These are phyloP conservation scores for Pythium rishiriense DNA, from an alignment of 352 stramenopile genomes.

Conservation along the genomic window DNA sequence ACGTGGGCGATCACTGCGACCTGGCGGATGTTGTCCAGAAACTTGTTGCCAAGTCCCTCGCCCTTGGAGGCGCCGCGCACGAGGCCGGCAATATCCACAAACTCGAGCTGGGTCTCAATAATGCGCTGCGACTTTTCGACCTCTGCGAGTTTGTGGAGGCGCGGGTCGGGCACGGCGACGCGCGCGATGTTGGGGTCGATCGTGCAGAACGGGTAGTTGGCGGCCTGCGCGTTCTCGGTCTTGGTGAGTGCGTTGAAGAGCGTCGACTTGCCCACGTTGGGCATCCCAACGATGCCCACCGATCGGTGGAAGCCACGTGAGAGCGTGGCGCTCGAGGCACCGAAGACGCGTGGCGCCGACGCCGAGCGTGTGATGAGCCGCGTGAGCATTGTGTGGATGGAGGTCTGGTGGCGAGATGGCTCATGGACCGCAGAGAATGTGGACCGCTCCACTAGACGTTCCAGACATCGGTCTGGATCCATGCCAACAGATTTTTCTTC, in stretches of 20 bases:
- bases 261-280: constrained; percentile 89
- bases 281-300: constrained; percentile 88
- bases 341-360: neutral
- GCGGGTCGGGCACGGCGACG: constrained; percentile 68
- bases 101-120: constrained; percentile 62
- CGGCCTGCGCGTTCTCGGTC: constrained; percentile 80
- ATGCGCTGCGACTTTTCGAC: constrained; percentile 74
- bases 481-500: neutral
- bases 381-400: constrained; percentile 21
- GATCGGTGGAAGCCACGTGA: constrained; percentile 71
- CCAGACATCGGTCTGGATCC: neutral
- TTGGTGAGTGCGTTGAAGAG: constrained; percentile 89
- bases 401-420: neutral
- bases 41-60: constrained; percentile 87
- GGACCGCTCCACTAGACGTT: neutral
- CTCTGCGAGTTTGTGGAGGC: constrained; percentile 59
- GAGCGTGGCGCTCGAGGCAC: neutral
- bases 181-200: constrained; percentile 86
- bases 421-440: constrained; percentile 9
- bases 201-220: constrained; percentile 90
- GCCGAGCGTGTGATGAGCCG: constrained; percentile 3
- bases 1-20: constrained; percentile 87
- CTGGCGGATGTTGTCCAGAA: constrained; percentile 86
- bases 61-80: constrained; percentile 80
- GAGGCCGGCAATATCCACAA: constrained; percentile 86